Evolutionary conservation across 2,329 filamentous ascomycete genomes (phyloP), one percentile per base, ranked within the genome.

Genomic region (Fusarium penzigii): DNA sequence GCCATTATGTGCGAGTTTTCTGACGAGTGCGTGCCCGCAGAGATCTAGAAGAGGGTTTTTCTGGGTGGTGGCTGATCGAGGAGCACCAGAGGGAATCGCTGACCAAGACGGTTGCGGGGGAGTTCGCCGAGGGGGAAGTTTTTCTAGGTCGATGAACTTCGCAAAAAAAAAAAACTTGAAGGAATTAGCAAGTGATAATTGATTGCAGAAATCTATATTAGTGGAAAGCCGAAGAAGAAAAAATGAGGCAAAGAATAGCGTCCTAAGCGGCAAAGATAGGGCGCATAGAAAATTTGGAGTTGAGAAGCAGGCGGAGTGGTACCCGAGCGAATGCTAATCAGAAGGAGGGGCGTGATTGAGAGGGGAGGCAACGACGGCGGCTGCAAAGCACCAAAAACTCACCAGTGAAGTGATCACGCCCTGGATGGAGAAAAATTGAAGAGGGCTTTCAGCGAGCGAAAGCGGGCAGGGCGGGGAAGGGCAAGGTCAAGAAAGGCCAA

Each of bases 1-100:
- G 81, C 80, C 86, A 79, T 87, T 70, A 68, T 78, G 59, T 56
- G 67, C 57, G 62, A 55, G 57, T 70, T 66, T 72, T 68, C 65
- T 63, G 57, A 61, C 60, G 63, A 67, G 64, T 61, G 61, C 71
- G 71, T 72, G 75, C 73, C 73, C 71, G 69, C 69, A 65, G 66
- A 63, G 67, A 65, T 60, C 61, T 62, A 58, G 52, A 60, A 52
- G 48, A 57, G 61, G 56, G 53, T 56, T 63, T 59, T 65, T 53
- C 61, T 54, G 53, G 48, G 55, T 53, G 44, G 60, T 25, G 20
- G 51, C 48, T 39, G 58, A 48, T 52, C 50, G 55, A 56, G 59
- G 62, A 56, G 57, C 59, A 59, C 54, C 56, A 59, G 56, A 53
- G 63, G 59, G 57, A 58, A 59, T 65, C 60, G 65, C 64, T 65